Conservation (phyloP, 441 rosid genomes). For the Hura crepitans region DNA sequence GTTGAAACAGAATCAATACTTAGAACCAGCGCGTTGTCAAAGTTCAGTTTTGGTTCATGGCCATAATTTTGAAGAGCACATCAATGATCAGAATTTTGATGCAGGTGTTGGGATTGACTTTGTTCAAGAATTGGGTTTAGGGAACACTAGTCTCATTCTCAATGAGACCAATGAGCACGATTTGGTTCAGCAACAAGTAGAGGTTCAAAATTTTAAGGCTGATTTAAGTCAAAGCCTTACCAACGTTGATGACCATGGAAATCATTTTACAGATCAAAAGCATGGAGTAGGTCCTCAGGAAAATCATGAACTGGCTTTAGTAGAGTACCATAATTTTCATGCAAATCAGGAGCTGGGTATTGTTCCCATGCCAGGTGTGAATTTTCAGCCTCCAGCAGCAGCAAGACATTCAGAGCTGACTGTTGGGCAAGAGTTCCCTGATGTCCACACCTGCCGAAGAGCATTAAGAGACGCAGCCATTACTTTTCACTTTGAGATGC, state of each 20-base stretch:
- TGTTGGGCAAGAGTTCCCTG: conserved; percentile 80
- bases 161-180: conserved; percentile 50
- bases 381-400: background rate
- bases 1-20: conserved; percentile 48
- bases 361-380: background rate
- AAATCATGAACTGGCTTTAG: conserved; percentile 44
- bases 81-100: conserved; percentile 46
- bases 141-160: conserved; percentile 40
- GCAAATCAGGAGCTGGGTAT: conserved; percentile 32
- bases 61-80: conserved; percentile 37
- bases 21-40: conserved; percentile 50
- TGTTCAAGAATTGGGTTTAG: conserved; percentile 38
- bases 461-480: conserved; percentile 78
- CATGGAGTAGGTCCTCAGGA: conserved; percentile 44
- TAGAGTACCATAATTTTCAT: conserved; percentile 35
- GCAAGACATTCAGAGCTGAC: conserved; percentile 23
- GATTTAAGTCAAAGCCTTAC: conserved; percentile 45
- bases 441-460: conserved; percentile 77
- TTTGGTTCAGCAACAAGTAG: conserved; percentile 40
- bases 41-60: conserved; percentile 43
- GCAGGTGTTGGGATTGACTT: background rate
- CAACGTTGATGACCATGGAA: conserved; percentile 40
- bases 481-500: conserved; percentile 78
- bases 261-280: conserved; percentile 34
- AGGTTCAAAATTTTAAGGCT: conserved; percentile 38